These are phyloP conservation scores for Saraca asoca DNA, from an alignment of 331 rosid genomes.

Conservation along the genomic window DNA sequence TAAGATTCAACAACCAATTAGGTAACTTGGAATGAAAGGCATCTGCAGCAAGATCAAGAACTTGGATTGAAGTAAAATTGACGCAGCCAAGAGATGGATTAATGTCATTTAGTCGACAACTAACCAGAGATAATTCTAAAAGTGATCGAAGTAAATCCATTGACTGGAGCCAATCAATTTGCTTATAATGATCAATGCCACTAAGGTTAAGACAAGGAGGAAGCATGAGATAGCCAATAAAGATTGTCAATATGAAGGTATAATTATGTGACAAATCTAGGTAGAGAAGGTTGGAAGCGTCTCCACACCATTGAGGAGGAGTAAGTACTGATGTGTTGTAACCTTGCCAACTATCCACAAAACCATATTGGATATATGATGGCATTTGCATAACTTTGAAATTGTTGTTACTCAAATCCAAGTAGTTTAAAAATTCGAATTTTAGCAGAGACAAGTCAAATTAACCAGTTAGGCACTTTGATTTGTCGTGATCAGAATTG, in stretches of 20 bases:
- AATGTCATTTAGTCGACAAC: not conserved
- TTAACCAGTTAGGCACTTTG: too few relatives aligned
- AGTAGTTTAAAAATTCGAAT: too few relatives aligned
- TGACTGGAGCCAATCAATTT: slow-evolving; percentile 1
- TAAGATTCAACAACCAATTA: not conserved
- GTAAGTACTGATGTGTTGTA: too few relatives aligned
- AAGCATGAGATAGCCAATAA: slow-evolving; percentile 9
- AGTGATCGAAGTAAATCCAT: slow-evolving; percentile 6
- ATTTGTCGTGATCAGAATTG: too few relatives aligned
- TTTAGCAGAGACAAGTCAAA: too few relatives aligned
- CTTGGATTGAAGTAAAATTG: slow-evolving; percentile 26
- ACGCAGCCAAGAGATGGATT: slow-evolving; percentile 6
- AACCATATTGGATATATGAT: too few relatives aligned
- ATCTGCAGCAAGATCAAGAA: not conserved
- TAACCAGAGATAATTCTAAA: not conserved
- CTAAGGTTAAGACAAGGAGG: not conserved
- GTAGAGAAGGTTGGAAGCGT: not conserved
- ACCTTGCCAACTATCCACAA: too few relatives aligned
- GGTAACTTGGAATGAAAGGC: not conserved
- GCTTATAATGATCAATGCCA: not conserved
- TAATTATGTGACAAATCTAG: slow-evolving; percentile 6
- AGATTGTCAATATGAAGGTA: slow-evolving; percentile 3
- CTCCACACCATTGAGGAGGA: not conserved
- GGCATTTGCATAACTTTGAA: too few relatives aligned
- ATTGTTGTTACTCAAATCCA: too few relatives aligned